A percentile compares a stretch with the other conserved stretches of the same genome.
Conservation (phyloP, 768 basidiomycete genomes). For the Phlebiopsis gigantea region DNA sequence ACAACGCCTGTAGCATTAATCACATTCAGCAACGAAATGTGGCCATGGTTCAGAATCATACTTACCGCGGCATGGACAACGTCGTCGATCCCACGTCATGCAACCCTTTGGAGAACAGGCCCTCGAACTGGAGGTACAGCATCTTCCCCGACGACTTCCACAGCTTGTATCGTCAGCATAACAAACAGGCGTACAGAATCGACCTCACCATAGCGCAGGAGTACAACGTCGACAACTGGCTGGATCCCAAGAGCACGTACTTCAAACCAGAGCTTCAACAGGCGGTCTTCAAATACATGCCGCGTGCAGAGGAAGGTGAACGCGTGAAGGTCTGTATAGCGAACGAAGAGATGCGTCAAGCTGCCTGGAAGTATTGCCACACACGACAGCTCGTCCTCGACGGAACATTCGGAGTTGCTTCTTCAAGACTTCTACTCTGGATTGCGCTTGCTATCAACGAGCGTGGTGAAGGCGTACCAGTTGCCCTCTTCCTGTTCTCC, state of each 20-base stretch:
- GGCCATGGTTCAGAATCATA: background rate
- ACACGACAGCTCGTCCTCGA: conserved; percentile 19
- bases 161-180: conserved; percentile 20
- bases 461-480: conserved; percentile 24
- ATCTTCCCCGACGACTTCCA: conserved; percentile 17
- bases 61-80: no score
- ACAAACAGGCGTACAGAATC: conserved; percentile 16
- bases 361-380: conserved; percentile 21
- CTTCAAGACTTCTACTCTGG: conserved; percentile 20
- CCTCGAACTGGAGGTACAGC: conserved; percentile 8
- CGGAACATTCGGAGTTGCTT: conserved; percentile 21
- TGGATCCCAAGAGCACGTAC: conserved; percentile 16
- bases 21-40: background rate
- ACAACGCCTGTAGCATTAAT: no score
- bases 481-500: conserved; percentile 29
- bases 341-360: conserved; percentile 19
- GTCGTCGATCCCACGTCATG: background rate
- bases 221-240: conserved; percentile 22
- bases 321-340: conserved; percentile 29
- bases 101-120: background rate
- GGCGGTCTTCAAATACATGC: conserved; percentile 25
- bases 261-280: conserved; percentile 8
- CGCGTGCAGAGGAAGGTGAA: conserved; percentile 17
- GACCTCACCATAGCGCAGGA: conserved; percentile 9
- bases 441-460: conserved; percentile 31